Base-by-base conservation (phyloP, 1,284 basidiomycete species). In the Coriolopsis trogii region DNA sequence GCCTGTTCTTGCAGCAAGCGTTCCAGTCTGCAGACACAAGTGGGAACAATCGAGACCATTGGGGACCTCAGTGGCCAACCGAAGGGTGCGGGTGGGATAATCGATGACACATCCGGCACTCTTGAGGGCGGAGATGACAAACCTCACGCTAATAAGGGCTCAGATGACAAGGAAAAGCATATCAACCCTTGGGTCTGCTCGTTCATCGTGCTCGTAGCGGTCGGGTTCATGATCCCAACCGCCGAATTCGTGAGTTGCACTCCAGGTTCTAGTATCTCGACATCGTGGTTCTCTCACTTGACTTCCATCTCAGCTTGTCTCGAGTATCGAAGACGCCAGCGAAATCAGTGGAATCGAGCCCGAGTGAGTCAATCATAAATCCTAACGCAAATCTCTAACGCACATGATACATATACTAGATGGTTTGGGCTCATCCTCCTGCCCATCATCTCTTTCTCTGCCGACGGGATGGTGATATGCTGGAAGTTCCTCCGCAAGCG, bases 341-440 rank as follows among this genome's bases (percentile, higher is more conserved):
- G 68, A 77, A 51, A 46, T 59, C 10, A 65, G 69, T 3, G 53
- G 65, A 8, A 79, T 85, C n/a, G 49, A 68, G 48, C 64, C 75
- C 59, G 84, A 85, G 79, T 85, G 58, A 42, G 78, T 28, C 7
- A 7, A 8, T 23, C 10, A 10, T 36, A 24, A 9, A 15, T 37
- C 4, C 29, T 3, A 13, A 5, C 15, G 4, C 6, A 36, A 2
- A 8, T 5, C 21, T 3, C 34, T 41, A 36, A 39, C 31, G 41
- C 25, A 37, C 30, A 8, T 31, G 20, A 37, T 47, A 39, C 8
- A 25, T 13, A 33, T 15, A 13, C 53, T n/a, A 83, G 81, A 59
- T 87, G 83, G 82, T 87, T 89, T 61, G 87, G 87, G 16, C 69
- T 89, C 49, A 73, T 89, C 43, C 71, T 89, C 9, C 74, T 89